Evolutionary conservation across 2,329 filamentous ascomycete species (phyloP), one percentile per base, ranked within the genome.

Genomic region (Hypoxylon sp.): DNA sequence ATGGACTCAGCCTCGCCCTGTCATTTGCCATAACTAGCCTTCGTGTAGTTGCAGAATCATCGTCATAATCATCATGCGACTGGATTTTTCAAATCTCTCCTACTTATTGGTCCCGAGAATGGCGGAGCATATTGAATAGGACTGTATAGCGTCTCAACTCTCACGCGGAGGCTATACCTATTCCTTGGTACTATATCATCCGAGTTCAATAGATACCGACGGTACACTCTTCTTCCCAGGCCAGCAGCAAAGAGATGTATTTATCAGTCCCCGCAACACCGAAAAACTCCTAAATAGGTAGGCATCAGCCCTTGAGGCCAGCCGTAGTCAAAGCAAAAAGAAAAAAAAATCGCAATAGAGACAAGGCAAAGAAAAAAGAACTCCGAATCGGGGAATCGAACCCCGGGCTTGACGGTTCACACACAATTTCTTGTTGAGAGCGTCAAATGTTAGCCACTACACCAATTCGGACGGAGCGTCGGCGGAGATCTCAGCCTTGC

Each of bases 331-430:
- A n/a, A n/a, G n/a, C n/a, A n/a, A 16, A 19, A 7, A 39, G n/a
- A 34, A 19, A 51, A 34, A 34, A 47, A 14, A 19, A 19, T 9
- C 30, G 11, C 6, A 25, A 9, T 14, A 32, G 5, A 3, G n/a
- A 29, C n/a, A 12, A 53, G 19, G 12, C 12, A 14, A 7, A 19
- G 27, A 27, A 53, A 27, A 47, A n/a, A 6, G 27, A 5, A 21
- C 16, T 54, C 27, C 52, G 52, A 54, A 45, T 32, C 52, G 29
- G 52, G 52, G 52, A 54, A 45, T 45, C 25, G 27, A 45, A 19
- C 52, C n/a, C 52, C 19, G 27, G 16, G 7, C 37, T 54, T 45
- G 37, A 23, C 11, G 34, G 37, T 16, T 30, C 23, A 32, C 25
- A 41, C 30, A 41, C 37, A n/a, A 11, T 43, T 29, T 30, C 32